A percentile compares a stretch with the other conserved stretches of the same genome.
These are phyloP conservation scores for Nasturtium officinale DNA, from an alignment of 345 rosid species.

Conservation along the genomic window DNA sequence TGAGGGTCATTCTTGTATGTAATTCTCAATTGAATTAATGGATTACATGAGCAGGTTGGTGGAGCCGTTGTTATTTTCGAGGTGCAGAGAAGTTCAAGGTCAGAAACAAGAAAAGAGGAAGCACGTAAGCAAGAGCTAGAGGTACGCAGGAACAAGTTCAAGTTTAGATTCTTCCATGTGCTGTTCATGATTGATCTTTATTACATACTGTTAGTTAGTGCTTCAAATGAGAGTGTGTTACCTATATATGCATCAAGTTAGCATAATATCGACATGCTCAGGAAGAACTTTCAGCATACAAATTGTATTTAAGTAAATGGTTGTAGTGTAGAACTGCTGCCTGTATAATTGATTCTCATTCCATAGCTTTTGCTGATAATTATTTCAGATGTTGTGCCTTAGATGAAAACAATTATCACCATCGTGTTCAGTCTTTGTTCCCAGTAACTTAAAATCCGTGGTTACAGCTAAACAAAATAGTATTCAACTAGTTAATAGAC, in stretches of 20 bases:
- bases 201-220: neutral
- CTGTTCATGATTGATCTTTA: neutral
- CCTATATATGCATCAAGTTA: neutral
- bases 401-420: neutral
- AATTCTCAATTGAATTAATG: conserved; percentile 5
- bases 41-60: conserved; percentile 59
- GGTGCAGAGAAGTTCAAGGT: conserved; percentile 86
- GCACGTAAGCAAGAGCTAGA: conserved; percentile 68
- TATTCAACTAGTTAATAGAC: conserved; percentile 1
- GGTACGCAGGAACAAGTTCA: conserved; percentile 56
- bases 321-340: neutral
- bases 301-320: neutral
- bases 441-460: neutral
- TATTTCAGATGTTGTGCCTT: neutral
- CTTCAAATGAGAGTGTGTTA: neutral
- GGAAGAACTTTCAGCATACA: neutral
- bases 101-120: conserved; percentile 88
- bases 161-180: too few species aligned
- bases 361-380: neutral
- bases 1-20: conserved; percentile 25
- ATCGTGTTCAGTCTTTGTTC: neutral
- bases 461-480: neutral
- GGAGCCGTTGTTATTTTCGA: conserved; percentile 80
- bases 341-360: neutral
- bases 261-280: neutral